Evolutionary conservation across 1,284 basidiomycete species (phyloP).

Genomic region (Baeospora myosura): DNA sequence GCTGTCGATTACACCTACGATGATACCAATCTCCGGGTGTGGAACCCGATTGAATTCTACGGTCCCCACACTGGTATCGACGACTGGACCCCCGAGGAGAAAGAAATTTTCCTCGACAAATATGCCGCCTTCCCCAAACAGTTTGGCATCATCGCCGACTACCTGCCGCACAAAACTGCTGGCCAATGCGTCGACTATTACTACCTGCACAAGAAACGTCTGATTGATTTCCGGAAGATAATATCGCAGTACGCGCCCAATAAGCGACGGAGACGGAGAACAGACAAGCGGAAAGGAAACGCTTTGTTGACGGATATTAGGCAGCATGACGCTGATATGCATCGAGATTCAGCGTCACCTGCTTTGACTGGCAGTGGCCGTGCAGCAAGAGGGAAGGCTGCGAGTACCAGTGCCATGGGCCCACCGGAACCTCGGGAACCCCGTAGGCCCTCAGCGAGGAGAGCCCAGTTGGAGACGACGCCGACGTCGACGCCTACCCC

Average conservation of each 20-base stretch:
- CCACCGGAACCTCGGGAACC: conserved; percentile 22
- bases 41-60: conserved; percentile 76
- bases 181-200: conserved; percentile 91
- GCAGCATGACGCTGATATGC: conserved; percentile 67
- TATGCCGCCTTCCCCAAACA: conserved; percentile 89
- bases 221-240: conserved; percentile 78
- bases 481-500: conserved; percentile 51
- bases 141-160: conserved; percentile 83
- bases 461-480: not conserved
- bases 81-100: conserved; percentile 87
- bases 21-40: conserved; percentile 79
- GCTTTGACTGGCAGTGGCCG: conserved; percentile 13
- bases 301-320: conserved; percentile 73
- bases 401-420: conserved; percentile 28
- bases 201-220: conserved; percentile 88
- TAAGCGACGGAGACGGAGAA: conserved; percentile 51
- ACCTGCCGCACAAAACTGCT: conserved; percentile 79
- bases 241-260: conserved; percentile 58
- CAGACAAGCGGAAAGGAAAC: conserved; percentile 69
- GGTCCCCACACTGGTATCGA: conserved; percentile 62
- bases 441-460: conserved; percentile 9
- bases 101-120: conserved; percentile 71
- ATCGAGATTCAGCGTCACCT: conserved; percentile 26
- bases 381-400: conserved; percentile 19
- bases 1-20: conserved; percentile 64